A percentile compares a stretch with the other conserved stretches of the same genome.
phyloP scores from a whole-genome alignment of 768 basidiomycete genomes.

The Butyriboletus loyo region DNA sequence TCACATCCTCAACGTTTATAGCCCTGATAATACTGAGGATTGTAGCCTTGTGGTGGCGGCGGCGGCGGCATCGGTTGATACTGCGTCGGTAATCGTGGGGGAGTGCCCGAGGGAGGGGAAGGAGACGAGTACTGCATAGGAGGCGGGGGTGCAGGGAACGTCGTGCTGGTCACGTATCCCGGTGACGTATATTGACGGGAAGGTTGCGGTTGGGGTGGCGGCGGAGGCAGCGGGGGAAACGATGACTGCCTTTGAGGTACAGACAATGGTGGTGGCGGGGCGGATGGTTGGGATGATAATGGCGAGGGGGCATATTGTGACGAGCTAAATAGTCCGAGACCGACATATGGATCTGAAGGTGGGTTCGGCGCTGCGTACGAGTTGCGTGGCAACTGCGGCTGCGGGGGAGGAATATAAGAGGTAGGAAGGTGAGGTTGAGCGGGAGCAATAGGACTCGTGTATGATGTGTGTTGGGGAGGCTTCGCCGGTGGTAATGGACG shows the following conservation, averaged over 20 bases:
- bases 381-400: constrained; percentile 27
- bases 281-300: constrained; percentile 3
- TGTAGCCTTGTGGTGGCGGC: constrained; percentile 32
- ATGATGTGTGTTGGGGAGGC: constrained; percentile 29
- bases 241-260: constrained; percentile 25
- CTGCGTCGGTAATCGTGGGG: constrained; percentile 20
- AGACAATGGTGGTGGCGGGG: constrained; percentile 22
- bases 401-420: constrained; percentile 17
- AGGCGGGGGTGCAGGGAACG: constrained; percentile 29
- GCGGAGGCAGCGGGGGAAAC: constrained; percentile 19
- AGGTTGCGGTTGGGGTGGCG: constrained; percentile 15
- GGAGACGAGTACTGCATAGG: constrained; percentile 26
- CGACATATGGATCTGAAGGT: constrained; percentile 36
- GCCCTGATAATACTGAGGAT: constrained; percentile 29
- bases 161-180: constrained; percentile 12
- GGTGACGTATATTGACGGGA: constrained; percentile 17
- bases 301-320: constrained; percentile 7
- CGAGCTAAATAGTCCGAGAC: constrained; percentile 28
- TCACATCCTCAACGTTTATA: constrained; percentile 24
- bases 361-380: constrained; percentile 21
- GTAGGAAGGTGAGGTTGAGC: constrained; percentile 23
- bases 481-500: constrained; percentile 27
- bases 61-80: constrained; percentile 30
- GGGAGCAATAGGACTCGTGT: constrained; percentile 15
- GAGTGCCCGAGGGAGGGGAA: constrained; percentile 11